These are phyloP conservation scores for Cardamine chenopodiifolia DNA, from an alignment of 345 rosid genomes.

Conservation along the genomic window DNA sequence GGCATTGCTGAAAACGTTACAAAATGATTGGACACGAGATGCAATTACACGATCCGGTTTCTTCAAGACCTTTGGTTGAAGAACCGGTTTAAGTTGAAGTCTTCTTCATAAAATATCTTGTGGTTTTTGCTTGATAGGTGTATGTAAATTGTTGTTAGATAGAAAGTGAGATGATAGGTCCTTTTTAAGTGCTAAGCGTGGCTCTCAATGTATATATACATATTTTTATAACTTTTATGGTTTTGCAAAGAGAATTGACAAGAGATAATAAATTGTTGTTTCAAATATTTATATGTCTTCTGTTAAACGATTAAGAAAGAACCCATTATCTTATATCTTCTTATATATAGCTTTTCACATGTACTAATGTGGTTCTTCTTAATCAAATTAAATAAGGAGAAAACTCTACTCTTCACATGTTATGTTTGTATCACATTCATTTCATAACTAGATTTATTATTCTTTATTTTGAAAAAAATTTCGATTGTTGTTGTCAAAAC, in stretches of 20 bases:
- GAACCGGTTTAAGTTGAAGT: constrained; percentile 2
- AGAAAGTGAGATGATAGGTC: constrained; percentile 10
- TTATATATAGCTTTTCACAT: too few species aligned
- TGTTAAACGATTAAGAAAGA: too few species aligned
- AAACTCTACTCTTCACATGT: too few species aligned
- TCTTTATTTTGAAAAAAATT: background rate
- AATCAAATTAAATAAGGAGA: too few species aligned
- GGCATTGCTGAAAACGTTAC: background rate
- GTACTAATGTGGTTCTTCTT: too few species aligned
- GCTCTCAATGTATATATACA: background rate
- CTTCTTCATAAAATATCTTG: background rate
- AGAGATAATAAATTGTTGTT: background rate
- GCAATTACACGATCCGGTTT: background rate
- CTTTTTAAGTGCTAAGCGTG: constrained; percentile 13
- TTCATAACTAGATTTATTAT: background rate
- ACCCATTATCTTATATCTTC: too few species aligned
- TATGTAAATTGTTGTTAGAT: constrained; percentile 23
- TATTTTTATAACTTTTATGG: background rate
- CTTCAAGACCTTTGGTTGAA: constrained; percentile 34
- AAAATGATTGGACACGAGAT: background rate
- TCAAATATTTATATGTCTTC: background rate
- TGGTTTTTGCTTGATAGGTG: constrained; percentile 1
- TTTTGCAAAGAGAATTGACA: background rate
- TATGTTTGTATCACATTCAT: background rate
- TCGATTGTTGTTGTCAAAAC: background rate